Percentiles rank a stretch among this genome's conserved stretches.
Evolutionary conservation across 306 rosid species (phyloP).

Genomic region (Abrus precatorius): DNA sequence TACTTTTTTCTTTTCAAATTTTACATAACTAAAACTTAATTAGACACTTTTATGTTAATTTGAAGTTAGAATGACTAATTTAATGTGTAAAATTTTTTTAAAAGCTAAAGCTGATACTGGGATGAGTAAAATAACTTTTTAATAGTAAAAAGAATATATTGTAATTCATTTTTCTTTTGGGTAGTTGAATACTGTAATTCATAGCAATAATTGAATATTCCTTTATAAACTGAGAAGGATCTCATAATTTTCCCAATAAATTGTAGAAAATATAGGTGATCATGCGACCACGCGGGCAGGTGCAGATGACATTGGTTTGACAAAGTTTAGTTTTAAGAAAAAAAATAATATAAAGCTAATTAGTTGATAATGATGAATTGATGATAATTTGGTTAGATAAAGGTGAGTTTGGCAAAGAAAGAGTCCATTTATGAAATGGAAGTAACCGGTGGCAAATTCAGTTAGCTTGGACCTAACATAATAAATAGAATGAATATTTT

Average conservation of each 20-base stretch:
- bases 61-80: not conserved
- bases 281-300: slow-evolving; percentile 53
- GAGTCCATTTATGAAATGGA: slow-evolving; percentile 63
- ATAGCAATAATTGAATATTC: not conserved
- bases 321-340: slow-evolving; percentile 35
- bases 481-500: slow-evolving; percentile 60
- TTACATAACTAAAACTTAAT: not conserved
- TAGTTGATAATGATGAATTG: slow-evolving; percentile 43
- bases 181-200: too few species aligned
- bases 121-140: not conserved
- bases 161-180: too few species aligned
- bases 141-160: not conserved
- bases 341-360: not conserved
- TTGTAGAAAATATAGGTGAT: slow-evolving; percentile 44
- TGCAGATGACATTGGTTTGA: slow-evolving; percentile 27
- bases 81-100: not conserved
- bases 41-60: not conserved
- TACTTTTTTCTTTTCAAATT: not conserved
- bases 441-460: slow-evolving; percentile 53
- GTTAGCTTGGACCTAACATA: slow-evolving; percentile 65
- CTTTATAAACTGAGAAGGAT: not conserved
- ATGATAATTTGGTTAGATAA: slow-evolving; percentile 31
- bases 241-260: slow-evolving; percentile 6
- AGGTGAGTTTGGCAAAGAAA: slow-evolving; percentile 49
- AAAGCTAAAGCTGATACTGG: not conserved